These are phyloP conservation scores for Ampelocalamus luodianensis DNA, from an alignment of 176 grass and related monocot genomes.

Conservation along the genomic window DNA sequence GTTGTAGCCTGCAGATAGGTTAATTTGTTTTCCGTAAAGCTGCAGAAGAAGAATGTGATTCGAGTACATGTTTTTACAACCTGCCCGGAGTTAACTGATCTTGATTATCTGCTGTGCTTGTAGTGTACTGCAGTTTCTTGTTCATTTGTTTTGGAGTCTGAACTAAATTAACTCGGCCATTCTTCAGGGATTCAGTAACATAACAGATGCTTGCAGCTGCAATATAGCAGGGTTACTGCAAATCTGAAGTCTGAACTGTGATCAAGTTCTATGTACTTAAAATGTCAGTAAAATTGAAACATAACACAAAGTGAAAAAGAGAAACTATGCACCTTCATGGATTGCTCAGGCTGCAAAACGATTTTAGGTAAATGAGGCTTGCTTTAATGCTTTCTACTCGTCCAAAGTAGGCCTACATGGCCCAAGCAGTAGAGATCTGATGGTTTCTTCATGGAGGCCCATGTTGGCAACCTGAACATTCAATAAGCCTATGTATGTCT, in stretches of 20 bases:
- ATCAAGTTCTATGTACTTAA: neutral
- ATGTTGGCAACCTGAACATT: neutral
- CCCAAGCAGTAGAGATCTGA: neutral
- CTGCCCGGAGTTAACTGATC: neutral
- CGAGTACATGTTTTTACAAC: neutral
- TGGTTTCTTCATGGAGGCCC: neutral
- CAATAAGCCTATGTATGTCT: neutral
- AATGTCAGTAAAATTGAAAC: neutral
- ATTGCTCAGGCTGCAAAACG: neutral
- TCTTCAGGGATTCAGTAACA: neutral
- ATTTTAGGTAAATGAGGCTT: neutral
- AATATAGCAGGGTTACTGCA: neutral
- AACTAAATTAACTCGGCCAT: neutral
- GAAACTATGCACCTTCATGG: neutral
- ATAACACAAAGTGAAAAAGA: neutral
- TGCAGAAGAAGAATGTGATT: neutral
- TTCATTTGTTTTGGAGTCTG: neutral
- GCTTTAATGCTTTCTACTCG: neutral
- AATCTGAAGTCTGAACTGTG: neutral
- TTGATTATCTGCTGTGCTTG: neutral
- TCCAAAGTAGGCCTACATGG: neutral
- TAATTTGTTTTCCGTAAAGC: neutral
- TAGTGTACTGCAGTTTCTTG: neutral
- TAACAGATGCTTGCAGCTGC: neutral
- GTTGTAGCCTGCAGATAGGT: neutral